phyloP scores from a whole-genome alignment of 768 basidiomycete species.

The Cyclocybe aegerita region DNA sequence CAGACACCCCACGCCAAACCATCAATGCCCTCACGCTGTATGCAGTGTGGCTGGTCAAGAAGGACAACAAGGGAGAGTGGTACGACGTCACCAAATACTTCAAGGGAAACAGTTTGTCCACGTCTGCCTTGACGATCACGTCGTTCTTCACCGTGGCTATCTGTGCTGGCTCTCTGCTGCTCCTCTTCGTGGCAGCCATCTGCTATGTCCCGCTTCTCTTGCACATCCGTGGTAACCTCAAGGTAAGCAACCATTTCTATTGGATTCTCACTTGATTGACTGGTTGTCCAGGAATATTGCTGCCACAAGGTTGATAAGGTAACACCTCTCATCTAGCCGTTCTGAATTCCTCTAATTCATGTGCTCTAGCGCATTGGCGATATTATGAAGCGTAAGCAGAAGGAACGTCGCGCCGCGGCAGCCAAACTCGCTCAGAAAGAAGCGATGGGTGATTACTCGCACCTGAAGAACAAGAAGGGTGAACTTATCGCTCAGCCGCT shows the following conservation, averaged over 20 bases:
- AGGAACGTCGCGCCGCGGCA: slow-evolving; percentile 80
- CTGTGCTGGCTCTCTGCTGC: slow-evolving; percentile 79
- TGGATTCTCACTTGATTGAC: background rate
- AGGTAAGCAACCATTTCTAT: slow-evolving; percentile 46
- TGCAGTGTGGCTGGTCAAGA: slow-evolving; percentile 65
- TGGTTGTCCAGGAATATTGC: slow-evolving; percentile 76
- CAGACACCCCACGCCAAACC: slow-evolving; percentile 95
- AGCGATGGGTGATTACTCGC: slow-evolving; percentile 87
- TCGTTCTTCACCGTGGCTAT: slow-evolving; percentile 90
- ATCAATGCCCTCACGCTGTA: slow-evolving; percentile 98
- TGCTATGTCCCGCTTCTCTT: slow-evolving; percentile 93
- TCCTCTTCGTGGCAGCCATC: slow-evolving; percentile 81
- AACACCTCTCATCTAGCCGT: slow-evolving; percentile 4
- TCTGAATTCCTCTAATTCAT: background rate
- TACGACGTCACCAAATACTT: slow-evolving; percentile 82
- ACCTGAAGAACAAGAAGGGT: slow-evolving; percentile 92
- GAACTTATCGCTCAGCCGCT: slow-evolving; percentile 76
- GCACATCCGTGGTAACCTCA: slow-evolving; percentile 96
- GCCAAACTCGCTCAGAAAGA: slow-evolving; percentile 86
- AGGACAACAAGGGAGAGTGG: slow-evolving; percentile 47
- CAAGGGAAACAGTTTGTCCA: slow-evolving; percentile 67
- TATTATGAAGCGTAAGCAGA: slow-evolving; percentile 89
- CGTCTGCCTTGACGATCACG: slow-evolving; percentile 81
- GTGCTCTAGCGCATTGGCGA: slow-evolving; percentile 77
- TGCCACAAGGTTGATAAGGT: slow-evolving; percentile 99